These are phyloP conservation scores for Pseudomassariella vexata DNA, from an alignment of 2,329 filamentous ascomycete species.

Conservation along the genomic window DNA sequence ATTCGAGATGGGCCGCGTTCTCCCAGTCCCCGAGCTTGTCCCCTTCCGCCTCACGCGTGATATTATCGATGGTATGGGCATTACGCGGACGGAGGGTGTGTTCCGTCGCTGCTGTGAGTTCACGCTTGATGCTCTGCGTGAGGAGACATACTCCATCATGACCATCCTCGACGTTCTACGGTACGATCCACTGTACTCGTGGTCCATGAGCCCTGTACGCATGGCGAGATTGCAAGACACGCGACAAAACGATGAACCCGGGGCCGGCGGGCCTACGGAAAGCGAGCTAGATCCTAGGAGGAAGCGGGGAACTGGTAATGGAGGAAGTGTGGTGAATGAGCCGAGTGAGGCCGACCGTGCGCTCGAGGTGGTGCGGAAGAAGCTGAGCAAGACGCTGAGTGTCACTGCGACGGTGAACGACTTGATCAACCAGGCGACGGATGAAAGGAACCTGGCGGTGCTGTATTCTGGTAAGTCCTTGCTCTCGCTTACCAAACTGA, in stretches of 20 bases:
- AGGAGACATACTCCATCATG: conserved; percentile 96
- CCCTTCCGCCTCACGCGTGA: conserved; percentile 93
- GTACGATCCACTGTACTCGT: conserved; percentile 96
- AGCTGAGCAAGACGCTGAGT: conserved; percentile 87
- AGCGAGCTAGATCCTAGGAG: conserved; percentile 34
- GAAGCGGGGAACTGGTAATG: conserved; percentile 24
- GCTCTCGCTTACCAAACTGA: background rate
- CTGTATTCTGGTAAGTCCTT: conserved; percentile 72
- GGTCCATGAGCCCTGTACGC: conserved; percentile 74
- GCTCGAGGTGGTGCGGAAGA: conserved; percentile 90
- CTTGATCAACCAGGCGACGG: conserved; percentile 89
- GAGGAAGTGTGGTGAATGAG: conserved; percentile 41
- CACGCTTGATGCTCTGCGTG: conserved; percentile 87
- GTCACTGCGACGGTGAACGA: conserved; percentile 95
- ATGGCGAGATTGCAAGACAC: conserved; percentile 60
- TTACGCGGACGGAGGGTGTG: conserved; percentile 90
- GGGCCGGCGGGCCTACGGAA: conserved; percentile 29
- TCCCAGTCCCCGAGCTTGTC: conserved; percentile 91
- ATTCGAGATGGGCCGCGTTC: conserved; percentile 92
- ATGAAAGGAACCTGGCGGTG: conserved; percentile 86
- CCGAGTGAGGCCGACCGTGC: conserved; percentile 81
- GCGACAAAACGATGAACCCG: conserved; percentile 38
- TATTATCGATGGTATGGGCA: conserved; percentile 94
- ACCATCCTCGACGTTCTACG: conserved; percentile 94
- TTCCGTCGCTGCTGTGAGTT: conserved; percentile 99